Evolutionary conservation across 2,329 filamentous ascomycete genomes (phyloP), one percentile per base, ranked within the genome.

Genomic region (Macrophomina pseudophaseolina): DNA sequence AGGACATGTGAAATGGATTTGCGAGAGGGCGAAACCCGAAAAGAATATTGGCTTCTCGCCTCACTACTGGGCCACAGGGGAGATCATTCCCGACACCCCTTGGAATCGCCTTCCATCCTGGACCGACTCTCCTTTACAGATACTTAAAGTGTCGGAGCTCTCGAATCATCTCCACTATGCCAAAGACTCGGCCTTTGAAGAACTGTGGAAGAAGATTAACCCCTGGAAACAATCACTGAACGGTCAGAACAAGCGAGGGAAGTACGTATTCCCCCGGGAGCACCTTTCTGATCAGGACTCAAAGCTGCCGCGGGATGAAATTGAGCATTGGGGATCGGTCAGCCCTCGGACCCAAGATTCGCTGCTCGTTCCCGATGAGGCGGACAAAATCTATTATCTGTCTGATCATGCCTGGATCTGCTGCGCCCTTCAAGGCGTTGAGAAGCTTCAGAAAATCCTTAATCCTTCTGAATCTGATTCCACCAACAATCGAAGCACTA

Each of bases 341-440:
- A 23, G 23, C 23, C 23, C 23, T 23, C 23, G 23, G 1, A 23
- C 23, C 1, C 23, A 2, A 23, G 23, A 23, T 23, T 23, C 23
- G 1, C 23, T 23, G 23, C 23, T 23, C 23, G 23, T 23, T 23
- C 23, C 23, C 23, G 23, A 23, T 23, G 23, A 23, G 23, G 23
- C 23, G 23, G 23, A 1, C 23, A 23, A 23, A 23, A 23, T 23
- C 23, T 53, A 42, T 14, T 32, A 52, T n/a, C 16, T 66, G 16
- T 56, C 23, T 9, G 46, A 63, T 12, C 48, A 66, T 11, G 56
- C 63, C 7, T 46, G 56, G 35, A 66, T 63, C 2, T 63, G 33
- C 3, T 23, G n/a, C n/a, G 56, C 23, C 5, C 12, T 66, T 2
- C 16, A 32, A 18, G 49, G 23, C 12, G 42, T 59, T 3, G 35